phyloP scores from a whole-genome alignment of 495 filamentous ascomycete genomes.

The Chaetomium cochliodes region DNA sequence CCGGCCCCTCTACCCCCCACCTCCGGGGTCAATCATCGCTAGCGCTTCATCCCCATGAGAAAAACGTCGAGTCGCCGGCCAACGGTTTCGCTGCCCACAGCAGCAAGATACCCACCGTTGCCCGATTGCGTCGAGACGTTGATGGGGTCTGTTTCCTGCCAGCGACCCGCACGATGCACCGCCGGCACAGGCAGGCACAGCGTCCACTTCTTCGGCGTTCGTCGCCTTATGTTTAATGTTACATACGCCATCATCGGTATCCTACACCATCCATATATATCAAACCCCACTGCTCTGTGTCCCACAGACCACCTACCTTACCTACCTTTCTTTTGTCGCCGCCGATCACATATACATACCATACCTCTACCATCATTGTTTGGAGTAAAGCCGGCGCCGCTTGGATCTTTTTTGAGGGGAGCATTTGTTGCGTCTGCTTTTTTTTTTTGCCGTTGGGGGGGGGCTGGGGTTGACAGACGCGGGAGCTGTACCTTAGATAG shows the following conservation, averaged over 20 bases:
- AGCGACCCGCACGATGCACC: neutral
- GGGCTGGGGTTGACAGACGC: neutral
- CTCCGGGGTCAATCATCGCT: neutral
- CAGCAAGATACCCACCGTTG: constrained; percentile 29
- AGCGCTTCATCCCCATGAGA: neutral
- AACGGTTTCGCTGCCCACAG: constrained; percentile 20
- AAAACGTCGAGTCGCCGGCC: neutral
- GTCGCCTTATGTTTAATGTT: constrained; percentile 24
- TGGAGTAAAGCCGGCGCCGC: constrained; percentile 11
- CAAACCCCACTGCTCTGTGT: neutral
- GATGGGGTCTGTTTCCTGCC: neutral
- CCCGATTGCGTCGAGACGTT: neutral
- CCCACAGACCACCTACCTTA: neutral
- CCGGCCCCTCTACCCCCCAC: neutral
- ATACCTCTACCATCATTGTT: constrained; percentile 12
- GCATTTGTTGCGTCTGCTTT: neutral
- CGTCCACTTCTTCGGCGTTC: constrained; percentile 12
- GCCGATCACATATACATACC: neutral
- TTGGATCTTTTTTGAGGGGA: constrained; percentile 6
- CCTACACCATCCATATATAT: neutral
- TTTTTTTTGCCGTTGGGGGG: neutral
- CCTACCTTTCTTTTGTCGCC: constrained; percentile 8
- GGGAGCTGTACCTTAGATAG: neutral
- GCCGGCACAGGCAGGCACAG: neutral
- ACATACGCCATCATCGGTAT: neutral